phyloP scores from a whole-genome alignment of 2,329 filamentous ascomycete species.

The Domatiomyces catenatus region DNA sequence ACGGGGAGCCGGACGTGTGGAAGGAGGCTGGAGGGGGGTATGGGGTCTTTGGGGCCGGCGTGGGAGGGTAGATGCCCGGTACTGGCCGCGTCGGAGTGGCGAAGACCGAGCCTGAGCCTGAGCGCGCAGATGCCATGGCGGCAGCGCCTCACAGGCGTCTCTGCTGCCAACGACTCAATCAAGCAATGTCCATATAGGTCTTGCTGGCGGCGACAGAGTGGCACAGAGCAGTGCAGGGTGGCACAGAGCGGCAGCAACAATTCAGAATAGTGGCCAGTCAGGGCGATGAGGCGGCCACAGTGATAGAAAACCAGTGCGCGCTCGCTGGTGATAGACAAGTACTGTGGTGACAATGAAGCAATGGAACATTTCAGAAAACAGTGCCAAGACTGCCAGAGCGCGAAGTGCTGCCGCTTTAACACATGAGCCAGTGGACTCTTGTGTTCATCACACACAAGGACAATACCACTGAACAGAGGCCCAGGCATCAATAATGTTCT shows the following conservation, averaged over 20 bases:
- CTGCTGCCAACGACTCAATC: neutral
- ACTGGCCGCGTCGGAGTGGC: neutral
- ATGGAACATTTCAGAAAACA: neutral
- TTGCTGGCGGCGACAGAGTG: no score
- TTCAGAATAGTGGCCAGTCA: neutral
- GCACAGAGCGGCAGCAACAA: neutral
- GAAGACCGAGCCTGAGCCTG: neutral
- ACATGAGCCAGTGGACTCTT: no score
- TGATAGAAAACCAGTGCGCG: neutral
- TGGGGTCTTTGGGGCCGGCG: slow-evolving; percentile 24
- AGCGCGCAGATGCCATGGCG: neutral
- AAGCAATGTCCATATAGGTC: neutral
- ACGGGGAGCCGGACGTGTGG: slow-evolving; percentile 5
- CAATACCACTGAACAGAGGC: neutral
- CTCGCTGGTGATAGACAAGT: neutral
- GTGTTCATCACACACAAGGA: neutral
- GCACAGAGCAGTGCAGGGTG: neutral
- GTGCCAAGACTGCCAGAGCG: neutral
- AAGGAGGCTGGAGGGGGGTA: slow-evolving; percentile 22
- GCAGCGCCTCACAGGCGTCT: neutral
- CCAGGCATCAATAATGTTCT: neutral
- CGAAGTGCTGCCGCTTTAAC: neutral
- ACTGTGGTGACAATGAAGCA: neutral
- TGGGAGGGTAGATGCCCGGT: slow-evolving; percentile 28
- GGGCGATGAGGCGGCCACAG: neutral